Percentiles rank a stretch among this genome's conserved stretches.
These are phyloP conservation scores for Pezicula neosporulosa DNA, from an alignment of 2,329 filamentous ascomycete genomes.

Conservation along the genomic window DNA sequence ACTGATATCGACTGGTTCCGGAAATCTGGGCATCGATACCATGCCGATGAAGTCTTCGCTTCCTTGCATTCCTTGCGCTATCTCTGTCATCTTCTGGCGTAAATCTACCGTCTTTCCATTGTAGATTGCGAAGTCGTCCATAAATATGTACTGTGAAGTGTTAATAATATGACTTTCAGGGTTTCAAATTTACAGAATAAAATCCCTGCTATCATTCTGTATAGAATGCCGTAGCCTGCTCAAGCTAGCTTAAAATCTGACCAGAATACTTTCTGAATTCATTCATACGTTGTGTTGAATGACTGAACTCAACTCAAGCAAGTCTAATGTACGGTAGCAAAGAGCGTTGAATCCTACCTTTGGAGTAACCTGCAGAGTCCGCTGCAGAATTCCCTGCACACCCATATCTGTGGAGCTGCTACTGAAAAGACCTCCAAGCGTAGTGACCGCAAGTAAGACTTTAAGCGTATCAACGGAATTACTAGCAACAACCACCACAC, in stretches of 20 bases:
- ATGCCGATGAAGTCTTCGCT: slow-evolving; percentile 59
- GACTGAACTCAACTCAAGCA: background rate
- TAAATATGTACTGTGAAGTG: slow-evolving; percentile 61
- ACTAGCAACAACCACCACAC: slow-evolving; percentile 70
- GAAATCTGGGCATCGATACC: slow-evolving; percentile 65
- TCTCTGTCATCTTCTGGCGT: slow-evolving; percentile 64
- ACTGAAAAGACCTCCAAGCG: slow-evolving; percentile 73
- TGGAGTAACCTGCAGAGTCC: slow-evolving; percentile 71
- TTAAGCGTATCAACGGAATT: slow-evolving; percentile 73
- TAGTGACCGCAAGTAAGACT: slow-evolving; percentile 66
- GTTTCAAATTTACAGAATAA: background rate
- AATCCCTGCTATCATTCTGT: too few relatives aligned
- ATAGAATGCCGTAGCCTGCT: too few relatives aligned
- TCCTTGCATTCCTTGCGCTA: slow-evolving; percentile 58
- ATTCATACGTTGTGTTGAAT: background rate
- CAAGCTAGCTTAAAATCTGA: too few relatives aligned
- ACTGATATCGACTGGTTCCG: slow-evolving; percentile 54
- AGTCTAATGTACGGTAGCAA: background rate
- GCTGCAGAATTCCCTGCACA: slow-evolving; percentile 70
- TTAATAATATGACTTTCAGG: background rate
- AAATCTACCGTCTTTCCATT: slow-evolving; percentile 75
- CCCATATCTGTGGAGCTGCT: slow-evolving; percentile 82
- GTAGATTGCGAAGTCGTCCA: slow-evolving; percentile 77
- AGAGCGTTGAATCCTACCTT: slow-evolving; percentile 38
- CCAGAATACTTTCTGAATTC: too few relatives aligned